Evolutionary conservation across 306 rosid species (phyloP), one percentile per base, ranked within the genome.

Genomic region (Rosa rugosa): DNA sequence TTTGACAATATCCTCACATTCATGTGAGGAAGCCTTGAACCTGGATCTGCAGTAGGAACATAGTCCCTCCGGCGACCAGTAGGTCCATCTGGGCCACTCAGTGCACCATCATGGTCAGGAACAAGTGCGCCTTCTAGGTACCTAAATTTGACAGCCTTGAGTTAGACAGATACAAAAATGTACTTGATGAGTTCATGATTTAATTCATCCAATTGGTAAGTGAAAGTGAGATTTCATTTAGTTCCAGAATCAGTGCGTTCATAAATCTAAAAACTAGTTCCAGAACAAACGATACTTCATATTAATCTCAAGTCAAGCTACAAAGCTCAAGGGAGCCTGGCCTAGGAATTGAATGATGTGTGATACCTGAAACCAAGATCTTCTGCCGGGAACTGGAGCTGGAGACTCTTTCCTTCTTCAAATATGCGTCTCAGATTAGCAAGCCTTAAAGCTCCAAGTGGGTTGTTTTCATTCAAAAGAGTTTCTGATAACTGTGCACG

Each of bases 351-450:
- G 73, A 86, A 75, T 71, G 73, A 71, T 38, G 22, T 34, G 22
- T 41, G 59, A 77, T 84, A 91, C 99, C 99, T 93, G 80, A 93
- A 93, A 73, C 98, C 98, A 74, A 95, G 96, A 84, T 95, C 98
- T 86, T 95, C 98, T 2, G 97, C 98, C 66, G 98, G 99, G 88
- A 95, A 95, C 87, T 90, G 99, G 75, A 93, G 98, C 86, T 93
- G 99, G 75, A 95, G 99, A 77, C 96, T 95, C 83, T 89, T 93
- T 72, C 99, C 98, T 85, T 93, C 99, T 83, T 95, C 88, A 88
- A 95, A 93, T 88, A 95, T 91, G 8, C 22, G 79, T 77, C 87
- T 90, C 75, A 95, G 81, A 75, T 84, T 93, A 54, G 98, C 89
- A 83, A 92, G 88, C 87, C 98, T 91, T 63, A 84, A 85, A 75